Evolutionary conservation across 768 basidiomycete species (phyloP), one percentile per base, ranked within the genome.

Genomic region (Hemileccinum rubropunctum): DNA sequence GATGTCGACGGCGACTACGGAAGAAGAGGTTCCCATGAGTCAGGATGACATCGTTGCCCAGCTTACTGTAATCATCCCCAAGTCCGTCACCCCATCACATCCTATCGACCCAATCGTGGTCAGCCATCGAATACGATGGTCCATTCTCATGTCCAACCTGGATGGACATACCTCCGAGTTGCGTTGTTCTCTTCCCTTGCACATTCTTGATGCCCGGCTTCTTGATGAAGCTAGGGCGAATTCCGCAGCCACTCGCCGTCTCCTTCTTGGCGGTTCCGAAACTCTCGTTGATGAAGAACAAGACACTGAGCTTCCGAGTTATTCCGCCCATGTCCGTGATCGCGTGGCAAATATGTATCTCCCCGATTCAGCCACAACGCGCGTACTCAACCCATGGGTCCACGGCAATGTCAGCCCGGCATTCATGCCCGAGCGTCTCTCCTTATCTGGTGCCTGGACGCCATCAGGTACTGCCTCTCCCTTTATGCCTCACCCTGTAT

Each of bases 81-180:
- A 72, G 5, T 76, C 73, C 7, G 66, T 76, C 11, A 85, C 86
- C 6, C 88, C 92, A 0, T 82, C 86, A 0, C 91, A 93, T 53
- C 48, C 73, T 6, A 73, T 89, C 28, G 86, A 89, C 51, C 94
- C 94, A 0, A 82, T 95, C 47, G 70, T 72, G 17, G 75, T 93
- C 18, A 75, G 76, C 2, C 91, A 98, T 69, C 84, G 88, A 42
- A 78, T 98, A 58, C 79, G 86, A 34, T 91, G 89, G 89, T 79
- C 66, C 14, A 86, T 91, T 53, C 73, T 84, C 45, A 86, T 95
- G 61, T 76, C 76, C 54, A 98, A 98, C 64, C 76, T 77, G 7
- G 95, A 98, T 63, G 94, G 94, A 0, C 95, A 98, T 64, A 86
- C 84, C 3, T 95, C 92, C 9, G 93, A 98, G 67, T 76, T 98